A percentile compares a stretch with the other conserved stretches of the same genome.
These are phyloP conservation scores for Didymella exigua DNA, from an alignment of 2,329 filamentous ascomycete genomes.

Conservation along the genomic window DNA sequence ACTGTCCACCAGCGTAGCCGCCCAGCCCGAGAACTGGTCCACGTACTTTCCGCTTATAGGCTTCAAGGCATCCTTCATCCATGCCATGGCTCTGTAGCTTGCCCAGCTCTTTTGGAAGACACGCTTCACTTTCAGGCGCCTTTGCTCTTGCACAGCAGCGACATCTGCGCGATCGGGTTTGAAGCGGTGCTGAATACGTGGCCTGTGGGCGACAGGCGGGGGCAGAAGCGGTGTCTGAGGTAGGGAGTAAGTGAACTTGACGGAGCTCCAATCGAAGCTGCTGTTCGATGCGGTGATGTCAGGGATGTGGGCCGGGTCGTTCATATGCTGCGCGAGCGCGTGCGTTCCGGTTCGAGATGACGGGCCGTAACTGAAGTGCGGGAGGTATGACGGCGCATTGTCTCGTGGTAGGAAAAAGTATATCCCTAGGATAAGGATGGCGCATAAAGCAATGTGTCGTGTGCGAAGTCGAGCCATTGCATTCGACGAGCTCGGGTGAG, in stretches of 20 bases:
- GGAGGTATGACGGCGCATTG: slow-evolving; percentile 15
- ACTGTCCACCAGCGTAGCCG: slow-evolving; percentile 68
- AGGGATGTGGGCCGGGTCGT: slow-evolving; percentile 31
- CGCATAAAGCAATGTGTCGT: slow-evolving; percentile 34
- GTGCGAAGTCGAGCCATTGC: slow-evolving; percentile 39
- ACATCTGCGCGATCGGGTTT: slow-evolving; percentile 22
- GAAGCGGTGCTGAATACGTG: slow-evolving; percentile 44
- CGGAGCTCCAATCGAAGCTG: slow-evolving; percentile 42
- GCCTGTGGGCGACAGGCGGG: slow-evolving; percentile 33
- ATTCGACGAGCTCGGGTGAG: slow-evolving; percentile 11
- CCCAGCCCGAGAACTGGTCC: slow-evolving; percentile 70
- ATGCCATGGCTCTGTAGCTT: slow-evolving; percentile 67
- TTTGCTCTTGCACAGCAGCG: slow-evolving; percentile 31
- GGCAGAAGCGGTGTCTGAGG: slow-evolving; percentile 37
- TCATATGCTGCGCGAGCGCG: slow-evolving; percentile 42
- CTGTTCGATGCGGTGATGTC: slow-evolving; percentile 32
- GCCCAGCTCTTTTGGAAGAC: slow-evolving; percentile 54
- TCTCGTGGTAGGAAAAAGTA: slow-evolving; percentile 35
- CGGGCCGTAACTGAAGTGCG: slow-evolving; percentile 2
- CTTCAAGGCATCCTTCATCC: slow-evolving; percentile 67
- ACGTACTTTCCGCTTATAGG: slow-evolving; percentile 60
- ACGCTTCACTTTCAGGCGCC: slow-evolving; percentile 35
- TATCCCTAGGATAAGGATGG: slow-evolving; percentile 33
- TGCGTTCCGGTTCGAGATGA: slow-evolving; percentile 26
- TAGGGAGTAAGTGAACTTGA: slow-evolving; percentile 37